A percentile compares a stretch with the other conserved stretches of the same genome.
Conservation (phyloP, 75 land plant genomes). For the Chamaecyparis obtusa region DNA sequence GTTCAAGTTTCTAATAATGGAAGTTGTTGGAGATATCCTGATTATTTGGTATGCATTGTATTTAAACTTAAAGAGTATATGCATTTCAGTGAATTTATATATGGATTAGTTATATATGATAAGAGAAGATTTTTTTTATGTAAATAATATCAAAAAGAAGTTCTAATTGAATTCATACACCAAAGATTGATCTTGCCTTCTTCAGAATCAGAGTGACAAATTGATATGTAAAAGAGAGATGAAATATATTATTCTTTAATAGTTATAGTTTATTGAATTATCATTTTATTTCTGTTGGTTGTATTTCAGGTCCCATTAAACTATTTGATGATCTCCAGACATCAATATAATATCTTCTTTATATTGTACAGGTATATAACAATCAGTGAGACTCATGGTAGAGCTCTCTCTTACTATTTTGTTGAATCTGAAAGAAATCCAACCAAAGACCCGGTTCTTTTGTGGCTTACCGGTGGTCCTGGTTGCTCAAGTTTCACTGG, state of each 20-base stretch:
- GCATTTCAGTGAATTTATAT: neutral
- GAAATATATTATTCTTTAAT: neutral
- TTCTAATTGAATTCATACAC: neutral
- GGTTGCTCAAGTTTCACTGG: conserved; percentile 75
- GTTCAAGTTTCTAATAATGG: neutral
- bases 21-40: neutral
- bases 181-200: neutral
- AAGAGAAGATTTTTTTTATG: neutral
- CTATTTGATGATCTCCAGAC: neutral
- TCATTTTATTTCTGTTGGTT: neutral
- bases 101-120: neutral
- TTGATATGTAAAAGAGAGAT: neutral
- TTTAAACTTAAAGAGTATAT: neutral
- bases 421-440: conserved; percentile 56
- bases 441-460: conserved; percentile 48
- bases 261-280: too few relatives aligned
- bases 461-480: conserved; percentile 82
- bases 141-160: neutral
- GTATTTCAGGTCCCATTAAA: neutral
- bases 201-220: neutral
- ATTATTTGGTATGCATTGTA: neutral
- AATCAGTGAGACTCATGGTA: conserved; percentile 44
- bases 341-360: neutral
- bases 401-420: conserved; percentile 62
- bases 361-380: conserved; percentile 46